Conservation (phyloP, 345 rosid genomes). For the Clarkia xantiana region DNA sequence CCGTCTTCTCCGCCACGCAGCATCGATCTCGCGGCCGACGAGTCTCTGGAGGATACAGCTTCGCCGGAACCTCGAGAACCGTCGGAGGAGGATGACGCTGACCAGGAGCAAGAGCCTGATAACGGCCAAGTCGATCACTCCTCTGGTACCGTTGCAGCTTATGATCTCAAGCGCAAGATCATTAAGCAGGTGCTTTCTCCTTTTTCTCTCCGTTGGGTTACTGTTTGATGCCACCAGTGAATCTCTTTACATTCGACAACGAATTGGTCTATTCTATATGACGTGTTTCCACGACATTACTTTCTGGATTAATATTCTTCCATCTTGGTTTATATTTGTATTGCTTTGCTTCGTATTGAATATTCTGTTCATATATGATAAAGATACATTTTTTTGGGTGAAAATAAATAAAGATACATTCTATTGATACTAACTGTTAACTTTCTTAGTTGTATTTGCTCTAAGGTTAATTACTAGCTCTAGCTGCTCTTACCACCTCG, state of each 20-base stretch:
- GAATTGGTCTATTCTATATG: not conserved
- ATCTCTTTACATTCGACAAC: not conserved
- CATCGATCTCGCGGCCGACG: constrained; percentile 18
- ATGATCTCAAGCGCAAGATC: constrained; percentile 49
- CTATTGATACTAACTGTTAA: too few relatives aligned
- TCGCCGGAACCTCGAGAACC: constrained; percentile 14
- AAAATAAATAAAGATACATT: too few relatives aligned
- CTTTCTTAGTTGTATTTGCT: too few relatives aligned
- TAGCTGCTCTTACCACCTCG: too few relatives aligned
- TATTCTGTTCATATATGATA: too few relatives aligned
- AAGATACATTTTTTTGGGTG: too few relatives aligned
- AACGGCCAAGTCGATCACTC: constrained; percentile 10
- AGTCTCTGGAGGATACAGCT: constrained; percentile 17
- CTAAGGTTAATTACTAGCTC: too few relatives aligned
- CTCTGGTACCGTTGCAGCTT: constrained; percentile 13
- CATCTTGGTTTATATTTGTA: too few relatives aligned
- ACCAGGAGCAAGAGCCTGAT: constrained; percentile 6
- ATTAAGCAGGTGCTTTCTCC: constrained; percentile 33
- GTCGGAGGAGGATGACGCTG: constrained; percentile 27
- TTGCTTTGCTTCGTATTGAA: too few relatives aligned
- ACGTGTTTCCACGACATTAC: not conserved
- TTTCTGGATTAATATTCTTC: too few relatives aligned
- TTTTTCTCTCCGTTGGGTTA: not conserved
- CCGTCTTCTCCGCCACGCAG: constrained; percentile 11
- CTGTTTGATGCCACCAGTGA: not conserved